Evolutionary conservation across 805 yeast species (phyloP), one percentile per base, ranked within the genome.

Genomic region (Saccharomycopsis schoenii): DNA sequence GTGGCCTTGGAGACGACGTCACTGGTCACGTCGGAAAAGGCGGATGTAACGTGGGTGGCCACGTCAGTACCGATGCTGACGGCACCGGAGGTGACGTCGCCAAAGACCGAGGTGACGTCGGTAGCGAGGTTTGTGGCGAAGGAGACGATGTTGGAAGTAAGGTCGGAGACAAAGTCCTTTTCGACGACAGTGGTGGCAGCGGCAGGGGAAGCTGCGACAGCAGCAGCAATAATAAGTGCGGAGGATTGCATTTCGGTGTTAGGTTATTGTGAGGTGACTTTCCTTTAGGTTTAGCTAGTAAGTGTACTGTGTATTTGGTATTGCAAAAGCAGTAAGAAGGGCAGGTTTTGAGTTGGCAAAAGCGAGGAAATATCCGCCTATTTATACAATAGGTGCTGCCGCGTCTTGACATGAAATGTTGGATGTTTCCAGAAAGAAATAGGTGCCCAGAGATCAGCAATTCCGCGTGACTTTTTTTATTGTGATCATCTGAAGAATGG

Each of bases 1-100:
- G 34, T 52, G 50, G 61, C 64, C 1, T 11, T 59, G n/a, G 63
- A 61, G 55, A 52, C 51, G 9, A 54, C 55, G 10, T 21, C 60
- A 41, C 55, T 54, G 37, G 61, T 25, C 21, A 42, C 57, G n/a
- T 11, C 57, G 12, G 42, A 47, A n/a, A 21, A 25, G 29, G 34
- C 61, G 12, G 61, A 59, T 11, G 62, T 57, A 39, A 39, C 62
- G 39, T 41, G 37, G 29, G 42, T 25, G 55, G 61, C 59, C 21
- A 25, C 57, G 21, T 47, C 47, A 14, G 58, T 55, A 55, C 58
- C 63, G 24, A 37, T 60, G 9, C 55, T 24, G 25, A 58, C 59
- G 37, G 43, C 61, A 42, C 36, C 61, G 39, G 54, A 40, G 57
- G 59, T 55, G 34, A 41, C 57, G 42, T 17, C 64, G 17, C 59